Evolutionary conservation across 2,329 filamentous ascomycete species (phyloP), one percentile per base, ranked within the genome.

Genomic region (Rachicladosporium sp.): DNA sequence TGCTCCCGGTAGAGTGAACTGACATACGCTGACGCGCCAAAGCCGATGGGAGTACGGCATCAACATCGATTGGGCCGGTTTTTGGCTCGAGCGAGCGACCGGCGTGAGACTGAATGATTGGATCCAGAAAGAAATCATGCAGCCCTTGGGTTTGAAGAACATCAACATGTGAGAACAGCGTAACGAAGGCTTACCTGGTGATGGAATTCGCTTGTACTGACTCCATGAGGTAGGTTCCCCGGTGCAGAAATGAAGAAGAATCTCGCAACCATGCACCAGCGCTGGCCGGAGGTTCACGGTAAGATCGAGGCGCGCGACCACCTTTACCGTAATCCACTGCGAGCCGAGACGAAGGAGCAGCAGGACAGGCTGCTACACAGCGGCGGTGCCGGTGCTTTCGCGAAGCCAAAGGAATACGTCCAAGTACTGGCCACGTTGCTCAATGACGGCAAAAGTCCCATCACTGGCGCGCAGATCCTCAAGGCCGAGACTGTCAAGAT

Each of bases 361-460:
- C 59, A 62, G 36, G 57, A 60, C 3, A 42, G 43, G 3, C 55
- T 71, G 8, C 71, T 79, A 54, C 68, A 80, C 52, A 71, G 68
- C 33, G 79, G 74, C 4, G 79, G 78, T 4, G 76, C 67, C 3
- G 78, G 78, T 2, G 62, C 73, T 35, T 82, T 73, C 50, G 70
- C 73, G 2, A 63, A 59, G 43, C 75, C 76, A 0, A 64, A 66
- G 6, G 76, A 82, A 34, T 82, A 79, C 48, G 64, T 65, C 41
- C 68, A 75, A 73, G 67, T 82, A 13, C 65, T 84, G 3, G 67
- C 74, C 0, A 66, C 69, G 0, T 60, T 85, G 2, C 60, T 83
- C 19, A 84, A 84, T 52, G 62, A 78, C 44, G 80, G 80, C 34
- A 71, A 62, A 0, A 76, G 69, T 29, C 73, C 79, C 0, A 64